Base-by-base conservation (phyloP, 2,329 filamentous ascomycete genomes). In the Neoascochyta sp. region DNA sequence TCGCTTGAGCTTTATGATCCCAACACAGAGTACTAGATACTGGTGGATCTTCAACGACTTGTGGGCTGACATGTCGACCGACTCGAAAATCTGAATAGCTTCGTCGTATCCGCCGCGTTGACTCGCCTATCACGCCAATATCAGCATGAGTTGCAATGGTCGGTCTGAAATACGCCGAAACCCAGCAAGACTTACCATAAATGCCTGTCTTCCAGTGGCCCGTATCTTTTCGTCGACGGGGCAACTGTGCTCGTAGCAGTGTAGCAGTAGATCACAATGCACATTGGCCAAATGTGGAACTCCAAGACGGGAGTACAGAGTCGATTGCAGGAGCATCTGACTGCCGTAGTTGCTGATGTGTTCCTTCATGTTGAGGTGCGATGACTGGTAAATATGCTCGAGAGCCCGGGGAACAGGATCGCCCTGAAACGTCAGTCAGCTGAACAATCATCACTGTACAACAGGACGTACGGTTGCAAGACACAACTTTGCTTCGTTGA, bases 401-500 rank as follows among this genome's bases (percentile, higher is more conserved):
- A 92, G 71, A 1, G 85, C 80, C 19, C 69, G 68, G 2, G 75
- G 65, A 24, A 78, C 61, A 35, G 70, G 72, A 35, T 77, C 75
- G 25, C 76, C 76, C 74, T 76, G 13, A 38, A 38, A 8, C 13
- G 11, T 47, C 20, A 47, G 32, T 25, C 11, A 13, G n/a, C n/a
- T n/a, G n/a, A n/a, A n/a, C n/a, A n/a, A n/a, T n/a, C n/a, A n/a
- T n/a, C n/a, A n/a, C 12, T 8, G 12, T 10, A 12, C 10, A 8
- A 12, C n/a, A 11, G 1, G 7, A 35, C 81, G 74, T 64, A 87
- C 87, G 50, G 80, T 82, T 31, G 78, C 74, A 34, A 95, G 71
- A 12, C 77, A 77, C 22, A 93, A 67, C 57, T 89, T 93, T 3
- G 88, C 86, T 62, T 96, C 89, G 47, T 83, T 88, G 30, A 95